A percentile compares a stretch with the other conserved stretches of the same genome.
Conservation (phyloP, 2,329 filamentous ascomycete genomes). For the Cladophialophora chaetospira region DNA sequence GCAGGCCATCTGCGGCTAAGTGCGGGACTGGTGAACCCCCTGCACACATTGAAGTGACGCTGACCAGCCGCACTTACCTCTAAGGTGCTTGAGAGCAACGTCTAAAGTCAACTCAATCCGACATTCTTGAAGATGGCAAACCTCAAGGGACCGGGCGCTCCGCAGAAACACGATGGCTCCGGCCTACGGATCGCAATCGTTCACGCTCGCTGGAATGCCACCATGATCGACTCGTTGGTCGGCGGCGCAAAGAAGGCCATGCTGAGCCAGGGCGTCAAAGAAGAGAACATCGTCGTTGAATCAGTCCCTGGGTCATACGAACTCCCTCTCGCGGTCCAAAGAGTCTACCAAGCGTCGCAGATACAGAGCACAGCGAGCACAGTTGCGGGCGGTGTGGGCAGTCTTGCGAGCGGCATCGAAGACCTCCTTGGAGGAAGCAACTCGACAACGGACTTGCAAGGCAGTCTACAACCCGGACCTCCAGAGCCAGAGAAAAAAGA, state of each 20-base stretch:
- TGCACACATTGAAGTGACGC: too few species aligned
- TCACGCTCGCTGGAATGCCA: slow-evolving; percentile 91
- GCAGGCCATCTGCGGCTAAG: slow-evolving; percentile 17
- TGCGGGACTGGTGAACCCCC: slow-evolving; percentile 12
- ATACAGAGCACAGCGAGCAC: slow-evolving; percentile 66
- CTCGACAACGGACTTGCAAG: slow-evolving; percentile 65
- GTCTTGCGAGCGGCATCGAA: slow-evolving; percentile 66
- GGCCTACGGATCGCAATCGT: slow-evolving; percentile 88
- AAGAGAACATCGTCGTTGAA: slow-evolving; percentile 85
- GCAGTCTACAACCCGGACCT: slow-evolving; percentile 33
- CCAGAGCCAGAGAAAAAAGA: slow-evolving; percentile 44
- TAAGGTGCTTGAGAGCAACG: neutral
- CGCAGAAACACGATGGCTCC: slow-evolving; percentile 63
- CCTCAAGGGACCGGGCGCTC: slow-evolving; percentile 65
- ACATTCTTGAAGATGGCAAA: slow-evolving; percentile 46
- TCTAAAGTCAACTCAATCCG: neutral
- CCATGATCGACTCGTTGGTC: slow-evolving; percentile 83
- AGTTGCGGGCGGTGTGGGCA: slow-evolving; percentile 37
- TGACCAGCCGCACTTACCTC: neutral
- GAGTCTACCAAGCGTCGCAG: slow-evolving; percentile 82
- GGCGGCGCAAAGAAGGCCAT: slow-evolving; percentile 78
- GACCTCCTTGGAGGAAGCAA: slow-evolving; percentile 71
- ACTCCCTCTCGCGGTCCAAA: slow-evolving; percentile 86
- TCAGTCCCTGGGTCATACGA: slow-evolving; percentile 94
- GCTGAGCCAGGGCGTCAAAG: slow-evolving; percentile 74